A percentile compares a stretch with the other conserved stretches of the same genome.
phyloP scores from a whole-genome alignment of 495 filamentous ascomycete species.

The Xylaria bambusicola region DNA sequence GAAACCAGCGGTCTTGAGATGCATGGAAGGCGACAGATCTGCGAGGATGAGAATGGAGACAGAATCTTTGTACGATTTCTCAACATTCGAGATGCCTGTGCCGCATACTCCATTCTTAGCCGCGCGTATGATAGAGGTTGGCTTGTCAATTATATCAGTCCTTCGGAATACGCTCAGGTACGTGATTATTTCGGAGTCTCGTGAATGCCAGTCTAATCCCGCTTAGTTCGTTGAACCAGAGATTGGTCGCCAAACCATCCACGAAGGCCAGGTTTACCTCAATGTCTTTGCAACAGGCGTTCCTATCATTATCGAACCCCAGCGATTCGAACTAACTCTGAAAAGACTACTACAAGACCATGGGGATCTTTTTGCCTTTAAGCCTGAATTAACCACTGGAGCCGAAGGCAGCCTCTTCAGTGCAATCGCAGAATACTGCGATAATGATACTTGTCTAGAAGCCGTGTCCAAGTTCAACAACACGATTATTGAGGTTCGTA shows the following conservation, averaged over 20 bases:
- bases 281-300: conserved; percentile 36
- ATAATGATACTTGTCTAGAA: conserved; percentile 41
- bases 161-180: conserved; percentile 45
- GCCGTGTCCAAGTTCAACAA: conserved; percentile 47
- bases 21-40: conserved; percentile 34
- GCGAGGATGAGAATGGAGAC: conserved; percentile 23
- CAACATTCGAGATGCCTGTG: conserved; percentile 59
- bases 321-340: conserved; percentile 45
- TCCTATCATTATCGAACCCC: conserved; percentile 19
- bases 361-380: conserved; percentile 58
- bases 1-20: conserved; percentile 30
- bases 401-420: conserved; percentile 39
- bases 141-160: conserved; percentile 50
- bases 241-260: conserved; percentile 32
- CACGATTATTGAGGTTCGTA: conserved; percentile 41
- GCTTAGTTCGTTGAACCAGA: conserved; percentile 26
- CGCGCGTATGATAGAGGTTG: conserved; percentile 47
- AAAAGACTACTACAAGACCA: conserved; percentile 52
- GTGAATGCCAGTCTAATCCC: neutral
- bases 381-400: conserved; percentile 31
- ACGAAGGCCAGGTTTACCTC: conserved; percentile 57
- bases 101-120: conserved; percentile 47
- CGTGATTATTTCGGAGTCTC: neutral
- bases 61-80: conserved; percentile 57
- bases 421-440: conserved; percentile 58